phyloP scores from a whole-genome alignment of 2,329 filamentous ascomycete species.

The Domatiomyces catenatus region DNA sequence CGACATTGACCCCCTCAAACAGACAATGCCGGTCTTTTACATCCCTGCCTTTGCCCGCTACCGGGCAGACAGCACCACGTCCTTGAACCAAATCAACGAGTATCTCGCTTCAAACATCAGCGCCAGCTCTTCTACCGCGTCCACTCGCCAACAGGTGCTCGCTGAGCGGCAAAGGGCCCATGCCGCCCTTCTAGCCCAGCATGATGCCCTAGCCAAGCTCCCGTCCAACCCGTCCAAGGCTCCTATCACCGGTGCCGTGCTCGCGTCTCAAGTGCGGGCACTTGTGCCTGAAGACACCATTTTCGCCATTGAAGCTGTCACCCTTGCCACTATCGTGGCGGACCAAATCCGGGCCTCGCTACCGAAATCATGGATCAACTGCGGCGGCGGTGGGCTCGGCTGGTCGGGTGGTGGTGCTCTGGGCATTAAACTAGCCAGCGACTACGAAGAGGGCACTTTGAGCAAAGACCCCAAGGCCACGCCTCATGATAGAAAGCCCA shows the following conservation, averaged over 20 bases:
- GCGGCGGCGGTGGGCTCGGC: slow-evolving; percentile 63
- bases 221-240: slow-evolving; percentile 12
- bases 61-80: slow-evolving; percentile 47
- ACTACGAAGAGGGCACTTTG: slow-evolving; percentile 24
- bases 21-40: slow-evolving; percentile 61
- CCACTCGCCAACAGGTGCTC: slow-evolving; percentile 22
- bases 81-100: slow-evolving; percentile 54
- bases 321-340: slow-evolving; percentile 49
- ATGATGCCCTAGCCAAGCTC: slow-evolving; percentile 16
- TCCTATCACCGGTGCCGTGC: background rate
- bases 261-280: slow-evolving; percentile 36
- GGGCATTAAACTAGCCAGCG: slow-evolving; percentile 58
- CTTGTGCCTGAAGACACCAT: slow-evolving; percentile 50
- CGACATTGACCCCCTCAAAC: slow-evolving; percentile 50
- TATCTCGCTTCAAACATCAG: slow-evolving; percentile 38
- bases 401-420: slow-evolving; percentile 65
- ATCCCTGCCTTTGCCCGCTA: slow-evolving; percentile 51
- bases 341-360: slow-evolving; percentile 55
- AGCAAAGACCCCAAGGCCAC: background rate
- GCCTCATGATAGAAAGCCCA: slow-evolving; percentile 5
- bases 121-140: slow-evolving; percentile 28
- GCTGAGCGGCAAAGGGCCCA: slow-evolving; percentile 4
- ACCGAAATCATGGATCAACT: slow-evolving; percentile 66
- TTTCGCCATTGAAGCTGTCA: slow-evolving; percentile 65
- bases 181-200: background rate